A percentile compares a stretch with the other conserved stretches of the same genome.
These are phyloP conservation scores for Chimonanthus salicifolius DNA, from an alignment of 164 flowering plant species.

Conservation along the genomic window DNA sequence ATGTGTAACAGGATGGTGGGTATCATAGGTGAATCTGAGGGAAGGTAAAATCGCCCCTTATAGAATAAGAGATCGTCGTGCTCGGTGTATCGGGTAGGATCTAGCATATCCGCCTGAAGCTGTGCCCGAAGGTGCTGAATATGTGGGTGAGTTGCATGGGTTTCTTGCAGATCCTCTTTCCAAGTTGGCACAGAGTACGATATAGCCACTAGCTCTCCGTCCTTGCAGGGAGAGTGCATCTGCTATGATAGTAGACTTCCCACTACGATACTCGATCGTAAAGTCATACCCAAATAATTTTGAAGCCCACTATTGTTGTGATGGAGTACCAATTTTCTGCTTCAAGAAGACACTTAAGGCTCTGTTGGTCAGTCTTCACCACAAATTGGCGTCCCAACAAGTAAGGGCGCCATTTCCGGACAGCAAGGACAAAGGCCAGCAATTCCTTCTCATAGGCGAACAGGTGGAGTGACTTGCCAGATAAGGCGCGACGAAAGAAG, in stretches of 20 bases:
- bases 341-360: conserved; percentile 2
- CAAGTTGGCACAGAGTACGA: background rate
- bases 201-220: background rate
- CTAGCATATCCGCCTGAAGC: background rate
- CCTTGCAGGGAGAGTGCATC: background rate
- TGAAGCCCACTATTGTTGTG: background rate
- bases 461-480: background rate
- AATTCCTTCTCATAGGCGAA: background rate
- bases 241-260: background rate
- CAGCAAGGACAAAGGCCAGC: background rate
- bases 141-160: background rate
- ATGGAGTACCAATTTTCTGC: background rate
- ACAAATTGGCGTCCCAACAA: background rate
- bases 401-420: conserved; percentile 8
- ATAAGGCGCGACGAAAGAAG: background rate
- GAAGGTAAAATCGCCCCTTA: background rate
- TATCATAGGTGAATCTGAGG: background rate
- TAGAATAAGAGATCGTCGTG: background rate
- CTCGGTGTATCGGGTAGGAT: background rate
- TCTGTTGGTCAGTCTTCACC: background rate
- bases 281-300: conserved; percentile 1
- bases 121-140: background rate
- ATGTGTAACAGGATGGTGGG: too few relatives aligned
- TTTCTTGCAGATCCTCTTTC: background rate
- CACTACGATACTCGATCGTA: background rate